phyloP scores from a whole-genome alignment of 1,284 basidiomycete genomes.

The Ustilago nuda region DNA sequence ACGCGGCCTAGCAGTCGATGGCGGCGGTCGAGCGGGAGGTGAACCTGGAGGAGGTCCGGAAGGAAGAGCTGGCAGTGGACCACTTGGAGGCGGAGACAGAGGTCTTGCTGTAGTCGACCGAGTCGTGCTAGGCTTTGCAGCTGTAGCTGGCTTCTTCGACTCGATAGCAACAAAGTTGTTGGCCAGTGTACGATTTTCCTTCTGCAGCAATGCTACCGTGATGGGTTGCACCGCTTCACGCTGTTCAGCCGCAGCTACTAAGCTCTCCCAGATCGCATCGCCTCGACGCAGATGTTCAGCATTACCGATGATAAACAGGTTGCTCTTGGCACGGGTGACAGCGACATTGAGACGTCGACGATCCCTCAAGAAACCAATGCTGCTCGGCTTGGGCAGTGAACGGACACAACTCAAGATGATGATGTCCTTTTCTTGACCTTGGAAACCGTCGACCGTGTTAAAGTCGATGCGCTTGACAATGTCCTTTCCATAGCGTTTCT shows the following conservation, averaged over 20 bases:
- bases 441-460: constrained; percentile 99
- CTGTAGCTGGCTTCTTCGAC: constrained; percentile 13
- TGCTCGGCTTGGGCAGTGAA: constrained; percentile 73
- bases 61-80: background rate
- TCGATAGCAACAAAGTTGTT: constrained; percentile 22
- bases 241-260: constrained; percentile 54
- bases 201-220: constrained; percentile 41
- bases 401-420: constrained; percentile 98
- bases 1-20: constrained; percentile 10
- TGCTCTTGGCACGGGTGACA: constrained; percentile 92
- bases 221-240: constrained; percentile 39
- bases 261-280: constrained; percentile 71
- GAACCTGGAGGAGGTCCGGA: constrained; percentile 8
- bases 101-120: constrained; percentile 9
- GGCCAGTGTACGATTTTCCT: constrained; percentile 38
- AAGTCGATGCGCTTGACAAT: constrained; percentile 82
- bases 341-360: constrained; percentile 80
- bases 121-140: background rate
- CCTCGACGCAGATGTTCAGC: constrained; percentile 82
- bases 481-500: constrained; percentile 78
- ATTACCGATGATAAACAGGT: constrained; percentile 92
- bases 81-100: too few relatives aligned
- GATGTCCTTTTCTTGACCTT: constrained; percentile 99
- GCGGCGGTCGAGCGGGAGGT: constrained; percentile 7
- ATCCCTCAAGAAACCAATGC: constrained; percentile 79